phyloP scores from a whole-genome alignment of 31 red algal species.

The Asparagopsis taxiformis region DNA sequence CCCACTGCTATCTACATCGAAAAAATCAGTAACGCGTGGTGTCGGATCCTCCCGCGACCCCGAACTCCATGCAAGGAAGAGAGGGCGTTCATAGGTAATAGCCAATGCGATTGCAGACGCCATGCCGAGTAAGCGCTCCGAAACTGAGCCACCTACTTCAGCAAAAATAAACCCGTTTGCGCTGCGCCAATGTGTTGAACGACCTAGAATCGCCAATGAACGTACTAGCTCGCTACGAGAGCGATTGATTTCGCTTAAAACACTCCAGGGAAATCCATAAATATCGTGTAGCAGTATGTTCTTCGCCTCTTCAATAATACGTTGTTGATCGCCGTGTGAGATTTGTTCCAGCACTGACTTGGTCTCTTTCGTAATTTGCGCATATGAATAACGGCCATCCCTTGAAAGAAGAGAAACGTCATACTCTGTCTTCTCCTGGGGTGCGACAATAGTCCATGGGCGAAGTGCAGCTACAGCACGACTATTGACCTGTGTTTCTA shows the following conservation, averaged over 20 bases:
- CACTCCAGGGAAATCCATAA: constrained; percentile 69
- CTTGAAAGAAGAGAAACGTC: constrained; percentile 30
- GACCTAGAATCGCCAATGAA: constrained; percentile 26
- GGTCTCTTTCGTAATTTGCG: constrained; percentile 9
- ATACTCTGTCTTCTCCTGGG: constrained; percentile 19
- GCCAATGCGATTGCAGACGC: constrained; percentile 67
- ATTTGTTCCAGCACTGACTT: constrained; percentile 29
- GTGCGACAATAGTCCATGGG: constrained; percentile 33
- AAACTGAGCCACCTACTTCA: constrained; percentile 52
- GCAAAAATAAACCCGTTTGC: constrained; percentile 57
- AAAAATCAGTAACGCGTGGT: constrained; percentile 50
- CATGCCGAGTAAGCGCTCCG: constrained; percentile 56
- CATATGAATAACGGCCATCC: constrained; percentile 28
- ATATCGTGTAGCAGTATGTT: constrained; percentile 63
- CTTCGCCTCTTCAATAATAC: constrained; percentile 32
- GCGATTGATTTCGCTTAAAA: constrained; percentile 59
- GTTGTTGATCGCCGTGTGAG: constrained; percentile 5
- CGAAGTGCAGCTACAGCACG: constrained; percentile 41
- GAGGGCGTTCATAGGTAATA: constrained; percentile 38
- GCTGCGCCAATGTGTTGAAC: constrained; percentile 1
- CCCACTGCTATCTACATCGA: constrained; percentile 51
- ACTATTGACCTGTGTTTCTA: constrained; percentile 68
- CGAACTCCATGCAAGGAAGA: constrained; percentile 61
- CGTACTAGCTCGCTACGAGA: constrained; percentile 33
- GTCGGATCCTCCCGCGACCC: constrained; percentile 51